Base-by-base conservation (phyloP, 83 land plant species). In the Picea abies region DNA sequence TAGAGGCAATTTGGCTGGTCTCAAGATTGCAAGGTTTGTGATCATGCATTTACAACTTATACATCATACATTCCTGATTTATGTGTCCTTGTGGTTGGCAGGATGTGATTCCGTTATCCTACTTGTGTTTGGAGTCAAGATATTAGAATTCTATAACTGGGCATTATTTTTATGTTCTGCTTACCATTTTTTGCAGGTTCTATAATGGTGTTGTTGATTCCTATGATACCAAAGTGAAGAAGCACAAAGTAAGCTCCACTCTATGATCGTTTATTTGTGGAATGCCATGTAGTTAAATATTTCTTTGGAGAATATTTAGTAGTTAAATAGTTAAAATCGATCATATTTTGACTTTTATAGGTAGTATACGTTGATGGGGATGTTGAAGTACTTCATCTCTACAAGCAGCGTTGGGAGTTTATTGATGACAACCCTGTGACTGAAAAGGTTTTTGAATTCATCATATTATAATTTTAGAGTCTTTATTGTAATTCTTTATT, bases 311-410 rank as follows among this genome's bases (percentile, higher is more conserved):
- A 72, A 72, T 19, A 20, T 41, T 20, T 8, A 20, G 4, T 29
- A 29, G 29, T 29, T 29, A 29, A 29, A 29, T 29, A 29, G 56
- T 16, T 69, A 35, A 44, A 2, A 22, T n/a, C 2, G 0, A 41
- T n/a, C 8, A 4, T 41, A 19, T 72, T 44, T 72, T 44, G 37
- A 10, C 23, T 72, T 39, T 72, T 47, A 44, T 72, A 72, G 76
- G n/a, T 72, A n/a, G 20, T 41, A 72, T 72, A 72, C 26, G 44
- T 7, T 44, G 76, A 72, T 41, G 76, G 76, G 10, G 76, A 72
- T 72, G 76, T 72, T n/a, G 76, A 72, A 72, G 10, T 72, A 41
- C 76, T 72, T 44, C 44, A 72, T 23, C 76, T 72, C n/a, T 56
- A 72, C 56, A 72, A 49, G 22, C 76, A 72, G n/a, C 37, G 37